Base-by-base conservation (phyloP, 768 basidiomycete genomes). In the Leccinum obscurum region DNA sequence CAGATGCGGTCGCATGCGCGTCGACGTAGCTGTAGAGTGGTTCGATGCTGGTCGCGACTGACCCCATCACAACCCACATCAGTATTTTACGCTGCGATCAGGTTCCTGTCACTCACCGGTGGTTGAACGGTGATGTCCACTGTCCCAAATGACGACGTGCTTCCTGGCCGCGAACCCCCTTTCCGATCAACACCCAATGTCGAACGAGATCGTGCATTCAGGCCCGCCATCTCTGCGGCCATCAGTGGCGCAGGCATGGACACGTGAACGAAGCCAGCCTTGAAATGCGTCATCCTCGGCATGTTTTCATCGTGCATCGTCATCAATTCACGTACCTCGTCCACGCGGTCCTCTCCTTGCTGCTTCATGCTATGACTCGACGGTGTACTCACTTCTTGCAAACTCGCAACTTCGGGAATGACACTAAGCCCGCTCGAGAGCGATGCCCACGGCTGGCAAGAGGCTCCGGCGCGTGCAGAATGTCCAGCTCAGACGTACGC, bases 361-460 rank as follows among this genome's bases (percentile, higher is more conserved):
- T 79, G 78, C 62, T 76, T 81, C 24, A 73, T 68, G 32, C 64
- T 61, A 8, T 14, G 57, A 49, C 64, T 68, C 20, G 63, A 63
- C 0, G 62, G 58, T n/a, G 65, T 67, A n/a, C 69, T 58, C 1
- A 58, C 24, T 24, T 73, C 73, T 44, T 76, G 74, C 5, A 72
- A 59, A 59, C 82, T 86, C 39, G 71, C 71, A 11, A 81, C 84
- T 65, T 86, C 84, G n/a, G 76, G 78, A 64, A 88, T 87, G 6
- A 74, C 78, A 64, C 81, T 84, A 66, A 87, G 76, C 4, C 81
- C 82, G 8, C 75, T 62, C 32, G 68, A 65, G 8, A 26, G 26
- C 71, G 69, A 26, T 70, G 67, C 7, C 70, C 78, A 8, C 75
- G 69, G 39, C 70, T 59, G 1, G 52, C 62, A 49, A 56, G 66